Evolutionary conservation across 805 yeast species (phyloP).

Genomic region (Sugiyamaella marilandica): DNA sequence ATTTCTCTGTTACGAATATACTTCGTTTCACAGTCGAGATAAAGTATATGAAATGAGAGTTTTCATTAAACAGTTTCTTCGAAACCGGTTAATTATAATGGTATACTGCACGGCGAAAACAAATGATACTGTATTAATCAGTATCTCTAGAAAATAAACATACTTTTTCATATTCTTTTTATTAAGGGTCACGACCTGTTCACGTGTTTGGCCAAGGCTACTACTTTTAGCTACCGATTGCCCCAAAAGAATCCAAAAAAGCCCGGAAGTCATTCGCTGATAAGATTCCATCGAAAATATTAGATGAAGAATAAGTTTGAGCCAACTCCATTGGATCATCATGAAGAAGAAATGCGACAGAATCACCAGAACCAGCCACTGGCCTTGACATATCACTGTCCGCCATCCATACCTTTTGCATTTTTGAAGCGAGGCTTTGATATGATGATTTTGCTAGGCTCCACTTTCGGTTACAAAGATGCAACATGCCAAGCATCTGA

Average conservation of each 20-base stretch:
- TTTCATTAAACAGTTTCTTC: too few relatives aligned
- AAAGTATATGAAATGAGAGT: too few relatives aligned
- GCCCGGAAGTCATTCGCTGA: neutral
- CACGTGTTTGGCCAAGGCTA: too few relatives aligned
- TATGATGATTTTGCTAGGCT: neutral
- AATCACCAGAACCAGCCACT: neutral
- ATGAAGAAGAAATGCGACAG: neutral
- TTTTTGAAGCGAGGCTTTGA: neutral
- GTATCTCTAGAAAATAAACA: too few relatives aligned
- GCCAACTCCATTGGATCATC: slow-evolving; percentile 1
- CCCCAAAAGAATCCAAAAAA: neutral
- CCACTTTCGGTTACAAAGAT: neutral
- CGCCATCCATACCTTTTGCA: neutral
- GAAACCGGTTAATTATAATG: too few relatives aligned
- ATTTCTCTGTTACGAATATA: too few relatives aligned
- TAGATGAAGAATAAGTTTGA: neutral
- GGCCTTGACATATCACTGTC: neutral
- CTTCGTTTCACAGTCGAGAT: too few relatives aligned
- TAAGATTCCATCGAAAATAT: neutral
- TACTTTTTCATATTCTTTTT: too few relatives aligned
- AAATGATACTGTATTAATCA: too few relatives aligned
- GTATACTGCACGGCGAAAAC: too few relatives aligned
- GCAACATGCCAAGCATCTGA: neutral
- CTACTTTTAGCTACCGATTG: too few relatives aligned
- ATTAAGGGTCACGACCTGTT: too few relatives aligned